Evolutionary conservation across 345 rosid species (phyloP), one percentile per base, ranked within the genome.

Genomic region (sweet orange (Citrus sinensis)): DNA sequence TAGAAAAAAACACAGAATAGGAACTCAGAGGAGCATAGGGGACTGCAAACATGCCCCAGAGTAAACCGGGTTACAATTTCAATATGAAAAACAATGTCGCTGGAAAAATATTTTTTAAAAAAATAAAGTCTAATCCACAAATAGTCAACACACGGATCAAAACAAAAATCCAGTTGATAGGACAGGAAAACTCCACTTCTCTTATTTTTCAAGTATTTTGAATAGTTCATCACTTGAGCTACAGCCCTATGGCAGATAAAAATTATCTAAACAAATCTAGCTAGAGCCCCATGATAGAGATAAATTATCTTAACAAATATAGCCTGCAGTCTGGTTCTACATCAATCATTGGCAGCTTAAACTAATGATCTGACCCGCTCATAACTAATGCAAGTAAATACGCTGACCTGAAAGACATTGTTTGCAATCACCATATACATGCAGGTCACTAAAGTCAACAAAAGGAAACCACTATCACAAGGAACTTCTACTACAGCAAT

Each of bases 401-500:
- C 6, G 58, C 58, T 54, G 58, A 54, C 58, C 58, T 0, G 8
- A 17, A 54, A 54, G 20, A 54, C 0, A 54, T 54, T 54, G 58
- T 54, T 54, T 1, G 51, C 19, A 17, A 54, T 54, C 20, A 54
- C 22, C 7, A 19, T 54, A 54, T 54, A 54, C 58, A 54, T 54
- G 22, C 6, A 54, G 58, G 22, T 54, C 58, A 16, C 3, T 9
- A 46, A 0, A 19, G 22, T 54, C 22, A 54, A 16, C 58, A n/a
- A 63, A 35, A 16, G 32, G 9, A 19, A 30, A 34, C 24, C 56
- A 20, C 20, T 19, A 51, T 17, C 25, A 17, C 17, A 73, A 39
- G 29, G 34, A 54, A 34, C 66, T 55, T 78, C 11, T 29, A 4
- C 67, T 70, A 27, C 75, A 14, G 39, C 55, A 59, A 49, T 87